A percentile compares a stretch with the other conserved stretches of the same genome.
These are phyloP conservation scores for Rehmannia glutinosa DNA, from an alignment of 257 asterid genomes.

Conservation along the genomic window DNA sequence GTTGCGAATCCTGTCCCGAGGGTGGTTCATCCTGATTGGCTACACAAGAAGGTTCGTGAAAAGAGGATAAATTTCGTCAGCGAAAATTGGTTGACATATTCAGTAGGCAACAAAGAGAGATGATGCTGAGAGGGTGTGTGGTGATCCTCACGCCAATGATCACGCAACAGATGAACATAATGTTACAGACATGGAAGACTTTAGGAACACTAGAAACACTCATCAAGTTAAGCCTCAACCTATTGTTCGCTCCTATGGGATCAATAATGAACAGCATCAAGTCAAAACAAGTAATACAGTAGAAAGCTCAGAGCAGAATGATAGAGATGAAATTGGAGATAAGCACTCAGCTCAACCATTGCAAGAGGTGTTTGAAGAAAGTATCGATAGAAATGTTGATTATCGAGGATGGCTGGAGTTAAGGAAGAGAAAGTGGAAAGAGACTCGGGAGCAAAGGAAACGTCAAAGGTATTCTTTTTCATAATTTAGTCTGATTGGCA, in stretches of 20 bases:
- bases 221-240: constrained; percentile 54
- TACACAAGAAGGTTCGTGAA: constrained; percentile 96
- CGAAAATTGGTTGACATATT: constrained; percentile 83
- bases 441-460: constrained; percentile 71
- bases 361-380: constrained; percentile 46
- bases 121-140: constrained; percentile 28
- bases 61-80: constrained; percentile 95
- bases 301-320: constrained; percentile 36
- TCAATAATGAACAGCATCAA: constrained; percentile 35
- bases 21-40: constrained; percentile 99
- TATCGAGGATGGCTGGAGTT: constrained; percentile 94
- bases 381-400: constrained; percentile 56
- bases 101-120: constrained; percentile 41
- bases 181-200: constrained; percentile 79
- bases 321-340: constrained; percentile 27
- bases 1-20: constrained; percentile 99
- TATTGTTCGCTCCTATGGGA: constrained; percentile 54
- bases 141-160: constrained; percentile 26
- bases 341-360: constrained; percentile 24
- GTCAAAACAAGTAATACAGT: constrained; percentile 28
- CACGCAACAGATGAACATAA: constrained; percentile 38
- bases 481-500: not conserved
- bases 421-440: constrained; percentile 95
- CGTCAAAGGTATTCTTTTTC: constrained; percentile 63
- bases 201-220: constrained; percentile 42